Percentiles rank a stretch among this genome's conserved stretches.
phyloP scores from a whole-genome alignment of 768 basidiomycete genomes.

The Collybiopsis confluens region DNA sequence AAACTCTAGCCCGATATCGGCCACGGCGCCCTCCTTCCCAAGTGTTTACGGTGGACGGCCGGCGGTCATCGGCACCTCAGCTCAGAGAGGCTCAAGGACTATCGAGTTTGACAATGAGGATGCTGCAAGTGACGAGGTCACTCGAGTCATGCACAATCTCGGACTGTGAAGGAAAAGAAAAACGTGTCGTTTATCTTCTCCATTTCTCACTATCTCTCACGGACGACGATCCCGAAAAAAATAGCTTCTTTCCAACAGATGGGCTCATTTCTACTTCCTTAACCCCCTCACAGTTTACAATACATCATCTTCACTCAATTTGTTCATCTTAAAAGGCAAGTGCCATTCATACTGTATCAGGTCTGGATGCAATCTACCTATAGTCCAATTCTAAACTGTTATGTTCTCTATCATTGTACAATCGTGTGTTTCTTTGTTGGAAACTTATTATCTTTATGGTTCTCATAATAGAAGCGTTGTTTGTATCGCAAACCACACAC shows the following conservation, averaged over 20 bases:
- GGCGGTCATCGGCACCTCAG: conserved; percentile 39
- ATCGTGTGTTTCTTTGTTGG: background rate
- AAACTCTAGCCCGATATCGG: conserved; percentile 76
- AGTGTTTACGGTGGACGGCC: conserved; percentile 68
- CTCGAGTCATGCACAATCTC: conserved; percentile 74
- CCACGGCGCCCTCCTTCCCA: conserved; percentile 76
- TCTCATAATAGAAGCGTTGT: conserved; percentile 5
- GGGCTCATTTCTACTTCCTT: background rate
- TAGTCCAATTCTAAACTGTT: background rate
- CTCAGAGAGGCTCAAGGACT: conserved; percentile 33
- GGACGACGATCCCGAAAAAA: background rate
- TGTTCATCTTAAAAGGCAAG: background rate
- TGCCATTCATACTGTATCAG: background rate
- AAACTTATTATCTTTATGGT: conserved; percentile 1
- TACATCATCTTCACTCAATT: too few relatives aligned
- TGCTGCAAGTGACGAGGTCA: conserved; percentile 63
- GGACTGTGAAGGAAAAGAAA: conserved; percentile 50
- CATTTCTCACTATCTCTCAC: background rate
- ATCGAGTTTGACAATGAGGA: conserved; percentile 40
- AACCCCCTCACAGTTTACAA: background rate
- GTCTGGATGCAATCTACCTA: conserved; percentile 4
- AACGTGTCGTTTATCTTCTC: background rate
- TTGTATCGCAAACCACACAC: background rate
- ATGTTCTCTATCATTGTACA: conserved; percentile 8
- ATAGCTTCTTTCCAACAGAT: background rate